These are phyloP conservation scores for Cryphonectria carpinicola DNA, from an alignment of 2,329 filamentous ascomycete genomes.

Conservation along the genomic window DNA sequence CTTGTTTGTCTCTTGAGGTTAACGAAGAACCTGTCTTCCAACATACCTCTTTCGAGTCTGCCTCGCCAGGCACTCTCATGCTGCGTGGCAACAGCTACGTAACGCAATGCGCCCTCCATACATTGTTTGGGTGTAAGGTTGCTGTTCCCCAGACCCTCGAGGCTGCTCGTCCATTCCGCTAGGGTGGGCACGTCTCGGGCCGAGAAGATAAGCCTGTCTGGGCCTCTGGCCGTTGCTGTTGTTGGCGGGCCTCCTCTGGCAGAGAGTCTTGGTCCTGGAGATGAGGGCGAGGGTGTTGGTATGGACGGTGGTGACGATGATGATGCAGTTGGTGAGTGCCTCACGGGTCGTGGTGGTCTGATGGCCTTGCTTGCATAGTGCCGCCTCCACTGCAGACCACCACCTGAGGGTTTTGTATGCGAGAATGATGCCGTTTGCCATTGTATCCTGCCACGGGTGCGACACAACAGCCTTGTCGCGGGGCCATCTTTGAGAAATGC, in stretches of 20 bases:
- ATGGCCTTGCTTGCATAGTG: conserved; percentile 16
- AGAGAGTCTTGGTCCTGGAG: conserved; percentile 13
- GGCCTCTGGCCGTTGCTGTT: neutral
- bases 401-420: too few relatives aligned
- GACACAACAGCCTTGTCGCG: conserved; percentile 19
- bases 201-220: conserved; percentile 32
- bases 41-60: conserved; percentile 31
- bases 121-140: conserved; percentile 34
- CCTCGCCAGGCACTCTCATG: conserved; percentile 34
- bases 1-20: too few relatives aligned
- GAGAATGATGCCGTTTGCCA: neutral
- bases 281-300: neutral
- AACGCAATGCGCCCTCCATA: conserved; percentile 32
- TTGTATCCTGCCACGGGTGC: neutral
- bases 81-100: conserved; percentile 34
- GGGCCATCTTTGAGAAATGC: conserved; percentile 21
- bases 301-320: neutral
- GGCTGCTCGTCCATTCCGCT: conserved; percentile 34
- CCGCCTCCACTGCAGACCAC: neutral
- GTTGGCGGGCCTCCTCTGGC: conserved; percentile 6
- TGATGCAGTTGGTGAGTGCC: neutral
- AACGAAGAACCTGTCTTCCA: too few relatives aligned
- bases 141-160: conserved; percentile 21
- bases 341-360: neutral
- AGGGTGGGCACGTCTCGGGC: conserved; percentile 35